Percentiles rank a stretch among this genome's conserved stretches.
phyloP scores from a whole-genome alignment of 2,329 filamentous ascomycete species.

The Zalaria obscura region DNA sequence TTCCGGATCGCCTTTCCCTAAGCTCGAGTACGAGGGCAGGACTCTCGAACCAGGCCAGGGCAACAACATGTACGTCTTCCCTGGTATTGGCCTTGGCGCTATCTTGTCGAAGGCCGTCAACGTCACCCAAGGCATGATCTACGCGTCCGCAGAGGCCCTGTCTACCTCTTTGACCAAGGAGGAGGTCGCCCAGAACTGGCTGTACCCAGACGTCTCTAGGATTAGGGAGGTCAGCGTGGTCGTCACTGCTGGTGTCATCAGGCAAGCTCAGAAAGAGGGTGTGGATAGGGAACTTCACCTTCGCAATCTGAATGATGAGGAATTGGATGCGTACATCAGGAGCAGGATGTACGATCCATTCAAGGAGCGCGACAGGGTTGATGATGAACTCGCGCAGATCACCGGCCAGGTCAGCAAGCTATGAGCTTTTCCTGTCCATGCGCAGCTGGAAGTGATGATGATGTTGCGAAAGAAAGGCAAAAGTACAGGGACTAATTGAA shows the following conservation, averaged over 20 bases:
- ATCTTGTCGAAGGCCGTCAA: conserved; percentile 79
- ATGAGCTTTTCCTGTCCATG: too few species aligned
- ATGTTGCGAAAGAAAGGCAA: too few species aligned
- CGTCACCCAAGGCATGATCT: conserved; percentile 93
- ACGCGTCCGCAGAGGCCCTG: conserved; percentile 75
- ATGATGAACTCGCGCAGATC: conserved; percentile 12
- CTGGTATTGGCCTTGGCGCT: conserved; percentile 82
- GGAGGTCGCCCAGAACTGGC: conserved; percentile 68
- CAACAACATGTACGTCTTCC: conserved; percentile 91
- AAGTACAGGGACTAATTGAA: too few species aligned
- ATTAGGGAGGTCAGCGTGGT: conserved; percentile 80
- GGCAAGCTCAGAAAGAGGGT: conserved; percentile 69
- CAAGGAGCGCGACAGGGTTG: conserved; percentile 26
- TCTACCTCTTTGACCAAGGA: conserved; percentile 64
- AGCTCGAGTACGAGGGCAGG: conserved; percentile 36
- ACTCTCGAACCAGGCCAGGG: conserved; percentile 43
- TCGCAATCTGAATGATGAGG: conserved; percentile 49
- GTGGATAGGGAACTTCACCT: conserved; percentile 42
- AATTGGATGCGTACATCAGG: conserved; percentile 54
- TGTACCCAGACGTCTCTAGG: conserved; percentile 83
- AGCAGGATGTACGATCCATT: conserved; percentile 38
- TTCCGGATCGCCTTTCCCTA: conserved; percentile 81
- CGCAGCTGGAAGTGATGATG: too few species aligned
- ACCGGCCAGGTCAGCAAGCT: conserved; percentile 5
- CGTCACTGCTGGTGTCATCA: conserved; percentile 86